These are phyloP conservation scores for Coemansia sp. DNA, from an alignment of 192 early-diverging fungal species.

Conservation along the genomic window DNA sequence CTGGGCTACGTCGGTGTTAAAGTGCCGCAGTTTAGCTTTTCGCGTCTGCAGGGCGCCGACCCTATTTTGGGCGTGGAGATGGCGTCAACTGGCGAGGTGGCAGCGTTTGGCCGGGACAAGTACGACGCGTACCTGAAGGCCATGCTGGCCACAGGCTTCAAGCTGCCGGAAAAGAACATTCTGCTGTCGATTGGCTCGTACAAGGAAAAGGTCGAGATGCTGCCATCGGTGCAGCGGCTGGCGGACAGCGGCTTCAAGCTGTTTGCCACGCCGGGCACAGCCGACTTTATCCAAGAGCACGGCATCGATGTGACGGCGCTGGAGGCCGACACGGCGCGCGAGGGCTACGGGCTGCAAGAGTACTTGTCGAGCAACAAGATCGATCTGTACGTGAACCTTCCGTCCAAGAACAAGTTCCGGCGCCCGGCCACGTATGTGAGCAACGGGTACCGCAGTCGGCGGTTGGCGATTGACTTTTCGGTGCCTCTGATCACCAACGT, in stretches of 20 bases:
- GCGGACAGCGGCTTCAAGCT: slow-evolving; percentile 84
- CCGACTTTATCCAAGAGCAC: slow-evolving; percentile 96
- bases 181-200: slow-evolving; percentile 95
- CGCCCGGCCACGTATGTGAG: slow-evolving; percentile 93
- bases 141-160: slow-evolving; percentile 88
- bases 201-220: slow-evolving; percentile 97
- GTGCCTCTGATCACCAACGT: slow-evolving; percentile 98
- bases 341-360: slow-evolving; percentile 91
- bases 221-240: slow-evolving; percentile 83
- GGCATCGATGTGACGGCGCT: slow-evolving; percentile 88
- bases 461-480: slow-evolving; percentile 97
- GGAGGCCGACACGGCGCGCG: slow-evolving; percentile 65
- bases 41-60: slow-evolving; percentile 92
- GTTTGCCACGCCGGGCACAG: slow-evolving; percentile 95
- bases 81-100: slow-evolving; percentile 99
- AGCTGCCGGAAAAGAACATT: slow-evolving; percentile 92
- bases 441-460: slow-evolving; percentile 89
- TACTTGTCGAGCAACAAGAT: slow-evolving; percentile 96
- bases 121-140: slow-evolving; percentile 98
- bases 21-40: slow-evolving; percentile 98
- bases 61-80: slow-evolving; percentile 98
- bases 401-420: slow-evolving; percentile 95
- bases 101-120: slow-evolving; percentile 96
- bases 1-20: slow-evolving; percentile 90
- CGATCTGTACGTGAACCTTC: slow-evolving; percentile 98